Percentiles rank a stretch among this genome's conserved stretches.
Evolutionary conservation across 75 land plant species (phyloP).

Genomic region (Selaginella tamariscina): DNA sequence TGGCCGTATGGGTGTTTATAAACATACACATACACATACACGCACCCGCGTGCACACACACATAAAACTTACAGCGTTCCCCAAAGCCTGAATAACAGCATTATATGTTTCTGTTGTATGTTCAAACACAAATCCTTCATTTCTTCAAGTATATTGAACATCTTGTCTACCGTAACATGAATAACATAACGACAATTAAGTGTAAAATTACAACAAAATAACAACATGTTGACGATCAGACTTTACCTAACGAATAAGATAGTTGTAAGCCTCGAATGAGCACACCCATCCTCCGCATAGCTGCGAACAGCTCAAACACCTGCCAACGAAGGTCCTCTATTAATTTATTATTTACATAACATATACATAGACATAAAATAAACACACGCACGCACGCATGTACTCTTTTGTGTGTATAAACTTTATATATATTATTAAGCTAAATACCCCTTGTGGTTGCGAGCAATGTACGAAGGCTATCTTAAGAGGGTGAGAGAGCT

Average conservation of each 20-base stretch:
- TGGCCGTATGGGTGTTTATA: no score
- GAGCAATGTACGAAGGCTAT: not conserved
- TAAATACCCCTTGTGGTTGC: constrained; percentile 10
- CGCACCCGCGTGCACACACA: no score
- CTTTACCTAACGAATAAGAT: not conserved
- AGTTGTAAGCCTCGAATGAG: constrained; percentile 5
- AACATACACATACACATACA: no score
- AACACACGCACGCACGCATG: not conserved
- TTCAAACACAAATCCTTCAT: constrained; percentile 5
- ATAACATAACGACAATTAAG: not conserved
- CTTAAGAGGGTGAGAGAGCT: constrained; percentile 1
- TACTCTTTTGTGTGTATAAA: no score
- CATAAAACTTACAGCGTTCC: not conserved
- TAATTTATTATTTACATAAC: no score
- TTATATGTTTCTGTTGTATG: constrained; percentile 1
- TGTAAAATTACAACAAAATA: not conserved
- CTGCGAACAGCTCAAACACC: constrained; percentile 9
- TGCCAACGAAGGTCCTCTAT: no score
- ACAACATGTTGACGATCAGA: no score
- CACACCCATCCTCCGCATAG: constrained; percentile 1
- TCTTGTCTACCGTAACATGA: not conserved
- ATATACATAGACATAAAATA: not conserved
- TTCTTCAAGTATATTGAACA: not conserved
- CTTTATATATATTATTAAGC: not conserved
- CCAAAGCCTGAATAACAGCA: constrained; percentile 12